A percentile compares a stretch with the other conserved stretches of the same genome.
phyloP scores from a whole-genome alignment of 2,329 filamentous ascomycete genomes.

The Decorospora gaudefroyi region DNA sequence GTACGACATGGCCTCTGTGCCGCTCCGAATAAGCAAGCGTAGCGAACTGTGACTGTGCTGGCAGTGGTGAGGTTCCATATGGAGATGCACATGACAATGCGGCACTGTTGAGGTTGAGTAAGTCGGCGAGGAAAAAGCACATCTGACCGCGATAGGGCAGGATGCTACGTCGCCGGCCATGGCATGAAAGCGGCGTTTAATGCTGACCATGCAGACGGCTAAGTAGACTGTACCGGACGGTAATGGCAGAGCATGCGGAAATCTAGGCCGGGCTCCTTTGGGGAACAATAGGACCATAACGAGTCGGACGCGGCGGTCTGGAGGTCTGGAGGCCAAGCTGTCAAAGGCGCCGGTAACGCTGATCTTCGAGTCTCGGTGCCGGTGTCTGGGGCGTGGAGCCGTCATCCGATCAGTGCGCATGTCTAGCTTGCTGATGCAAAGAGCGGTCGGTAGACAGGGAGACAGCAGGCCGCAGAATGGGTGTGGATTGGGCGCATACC shows the following conservation, averaged over 20 bases:
- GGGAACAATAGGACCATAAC: too few species aligned
- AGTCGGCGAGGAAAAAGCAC: conserved; percentile 4
- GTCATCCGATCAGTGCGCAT: conserved; percentile 5
- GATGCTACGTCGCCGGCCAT: background rate
- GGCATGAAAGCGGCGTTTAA: conserved; percentile 5
- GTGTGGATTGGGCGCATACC: conserved; percentile 6
- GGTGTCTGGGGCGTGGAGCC: conserved; percentile 1
- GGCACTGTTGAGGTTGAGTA: conserved; percentile 3
- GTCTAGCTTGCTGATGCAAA: background rate
- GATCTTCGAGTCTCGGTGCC: background rate
- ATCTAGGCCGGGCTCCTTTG: background rate
- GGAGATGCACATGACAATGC: conserved; percentile 1
- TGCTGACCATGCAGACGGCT: background rate
- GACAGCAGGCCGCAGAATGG: conserved; percentile 13
- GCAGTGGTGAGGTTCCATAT: background rate
- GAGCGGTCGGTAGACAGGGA: conserved; percentile 11
- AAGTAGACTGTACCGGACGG: too few species aligned
- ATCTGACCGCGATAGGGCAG: background rate
- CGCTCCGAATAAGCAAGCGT: conserved; percentile 1
- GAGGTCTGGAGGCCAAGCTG: background rate
- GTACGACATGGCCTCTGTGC: conserved; percentile 7
- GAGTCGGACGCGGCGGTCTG: background rate
- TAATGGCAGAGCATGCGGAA: too few species aligned
- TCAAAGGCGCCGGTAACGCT: background rate
- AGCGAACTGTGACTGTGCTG: conserved; percentile 3